Percentiles rank a stretch among this genome's conserved stretches.
phyloP scores from a whole-genome alignment of 2,329 filamentous ascomycete genomes.

The Coniochaeta hoffmannii region DNA sequence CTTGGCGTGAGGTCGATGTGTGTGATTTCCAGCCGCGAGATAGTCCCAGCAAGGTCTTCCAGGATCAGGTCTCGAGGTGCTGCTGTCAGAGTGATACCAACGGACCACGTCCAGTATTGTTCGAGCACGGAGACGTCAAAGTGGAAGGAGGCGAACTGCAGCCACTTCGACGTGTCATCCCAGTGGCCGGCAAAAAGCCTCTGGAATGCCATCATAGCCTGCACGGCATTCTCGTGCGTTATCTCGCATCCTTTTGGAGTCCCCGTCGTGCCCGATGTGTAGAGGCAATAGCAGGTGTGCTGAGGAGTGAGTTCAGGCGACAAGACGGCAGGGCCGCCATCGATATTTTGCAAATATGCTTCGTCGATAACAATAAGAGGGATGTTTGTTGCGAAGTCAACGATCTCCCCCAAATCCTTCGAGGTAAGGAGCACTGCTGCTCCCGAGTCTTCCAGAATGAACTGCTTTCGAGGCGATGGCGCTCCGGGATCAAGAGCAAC shows the following conservation, averaged over 20 bases:
- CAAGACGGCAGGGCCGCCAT: constrained; percentile 19
- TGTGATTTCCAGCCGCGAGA: constrained; percentile 67
- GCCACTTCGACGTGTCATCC: constrained; percentile 66
- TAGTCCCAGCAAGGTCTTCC: constrained; percentile 69
- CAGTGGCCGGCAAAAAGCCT: constrained; percentile 70
- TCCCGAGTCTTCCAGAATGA: constrained; percentile 68
- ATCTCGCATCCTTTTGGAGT: constrained; percentile 83
- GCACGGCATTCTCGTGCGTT: constrained; percentile 81
- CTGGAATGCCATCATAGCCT: constrained; percentile 83
- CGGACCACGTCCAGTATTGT: constrained; percentile 93
- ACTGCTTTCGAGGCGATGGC: constrained; percentile 64
- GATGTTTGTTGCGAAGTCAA: constrained; percentile 26
- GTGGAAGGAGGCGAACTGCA: constrained; percentile 91
- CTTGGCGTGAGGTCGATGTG: constrained; percentile 91
- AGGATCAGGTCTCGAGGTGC: constrained; percentile 80
- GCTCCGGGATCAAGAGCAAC: constrained; percentile 72
- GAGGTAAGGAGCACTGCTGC: constrained; percentile 57
- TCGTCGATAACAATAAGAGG: constrained; percentile 26
- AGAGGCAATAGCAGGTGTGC: constrained; percentile 73
- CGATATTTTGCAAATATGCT: constrained; percentile 15
- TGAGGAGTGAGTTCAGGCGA: constrained; percentile 31
- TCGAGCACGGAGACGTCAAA: constrained; percentile 92
- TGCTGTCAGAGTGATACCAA: constrained; percentile 76
- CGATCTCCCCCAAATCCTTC: constrained; percentile 5
- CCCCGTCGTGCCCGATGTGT: constrained; percentile 82